Percentiles rank a stretch among this genome's conserved stretches.
These are phyloP conservation scores for Suillus subluteus DNA, from an alignment of 768 basidiomycete genomes.

Conservation along the genomic window DNA sequence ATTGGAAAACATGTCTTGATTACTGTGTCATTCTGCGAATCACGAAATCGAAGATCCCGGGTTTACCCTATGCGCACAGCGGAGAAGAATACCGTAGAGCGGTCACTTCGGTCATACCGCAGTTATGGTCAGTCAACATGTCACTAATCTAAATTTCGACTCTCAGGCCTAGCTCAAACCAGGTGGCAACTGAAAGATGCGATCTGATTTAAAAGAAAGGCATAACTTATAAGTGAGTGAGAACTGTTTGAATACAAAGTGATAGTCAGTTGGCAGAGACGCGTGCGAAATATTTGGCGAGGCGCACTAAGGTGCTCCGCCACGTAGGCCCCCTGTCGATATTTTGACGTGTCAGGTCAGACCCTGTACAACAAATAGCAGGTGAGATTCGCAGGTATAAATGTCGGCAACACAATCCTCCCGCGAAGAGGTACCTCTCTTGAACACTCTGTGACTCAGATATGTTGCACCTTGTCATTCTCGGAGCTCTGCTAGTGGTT, in stretches of 20 bases:
- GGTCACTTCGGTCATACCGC: not conserved
- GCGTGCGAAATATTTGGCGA: not conserved
- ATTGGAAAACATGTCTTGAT: not conserved
- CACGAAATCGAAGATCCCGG: not conserved
- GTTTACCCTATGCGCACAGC: not conserved
- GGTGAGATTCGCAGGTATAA: constrained; percentile 18
- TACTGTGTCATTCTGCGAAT: not conserved
- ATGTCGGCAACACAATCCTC: constrained; percentile 4
- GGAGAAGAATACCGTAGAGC: not conserved
- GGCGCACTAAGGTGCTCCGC: not conserved
- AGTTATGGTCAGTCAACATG: not conserved
- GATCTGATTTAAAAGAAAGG: not conserved
- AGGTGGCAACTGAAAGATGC: not conserved
- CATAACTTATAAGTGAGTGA: not conserved
- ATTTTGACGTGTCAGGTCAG: not conserved
- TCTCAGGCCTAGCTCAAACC: not conserved
- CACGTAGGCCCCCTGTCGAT: not conserved
- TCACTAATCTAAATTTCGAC: not conserved
- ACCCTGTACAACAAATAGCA: not conserved
- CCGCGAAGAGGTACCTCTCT: constrained; percentile 6
- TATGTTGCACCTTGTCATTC: constrained; percentile 20
- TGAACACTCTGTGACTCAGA: constrained; percentile 4
- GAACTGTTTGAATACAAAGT: not conserved
- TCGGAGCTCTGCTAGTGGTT: constrained; percentile 14
- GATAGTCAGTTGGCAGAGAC: not conserved